These are phyloP conservation scores for Heterobasidion occidentale DNA, from an alignment of 1,284 basidiomycete genomes.

Conservation along the genomic window DNA sequence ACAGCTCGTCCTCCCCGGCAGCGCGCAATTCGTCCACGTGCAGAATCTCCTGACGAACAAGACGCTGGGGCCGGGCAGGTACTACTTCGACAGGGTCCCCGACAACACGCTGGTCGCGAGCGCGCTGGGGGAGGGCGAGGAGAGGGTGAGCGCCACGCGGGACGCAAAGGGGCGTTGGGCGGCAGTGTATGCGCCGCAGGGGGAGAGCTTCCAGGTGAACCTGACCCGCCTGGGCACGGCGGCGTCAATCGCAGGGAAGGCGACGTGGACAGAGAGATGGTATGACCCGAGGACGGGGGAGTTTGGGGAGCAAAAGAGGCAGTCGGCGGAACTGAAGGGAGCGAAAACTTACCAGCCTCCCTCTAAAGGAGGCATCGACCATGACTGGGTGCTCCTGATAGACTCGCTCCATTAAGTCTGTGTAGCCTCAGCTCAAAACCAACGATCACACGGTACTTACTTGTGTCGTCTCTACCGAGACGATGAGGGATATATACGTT, in stretches of 20 bases:
- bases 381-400: too few species aligned
- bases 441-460: too few species aligned
- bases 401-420: too few species aligned
- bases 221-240: not conserved
- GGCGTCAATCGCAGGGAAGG: not conserved
- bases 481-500: too few species aligned
- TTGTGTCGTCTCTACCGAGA: too few species aligned
- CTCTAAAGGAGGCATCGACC: too few species aligned
- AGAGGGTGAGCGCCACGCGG: not conserved
- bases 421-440: too few species aligned
- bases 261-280: not conserved
- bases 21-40: not conserved
- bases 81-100: not conserved
- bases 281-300: not conserved
- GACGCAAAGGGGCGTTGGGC: not conserved
- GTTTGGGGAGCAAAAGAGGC: not conserved
- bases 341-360: too few species aligned
- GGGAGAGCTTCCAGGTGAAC: not conserved
- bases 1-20: not conserved
- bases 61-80: not conserved
- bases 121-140: not conserved
- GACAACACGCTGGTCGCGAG: not conserved
- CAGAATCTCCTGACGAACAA: not conserved
- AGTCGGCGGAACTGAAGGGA: not conserved
- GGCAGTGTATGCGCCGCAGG: not conserved